A percentile compares a stretch with the other conserved stretches of the same genome.
Evolutionary conservation across 2,329 filamentous ascomycete genomes (phyloP).

Genomic region (Trematosphaeria pertusa): DNA sequence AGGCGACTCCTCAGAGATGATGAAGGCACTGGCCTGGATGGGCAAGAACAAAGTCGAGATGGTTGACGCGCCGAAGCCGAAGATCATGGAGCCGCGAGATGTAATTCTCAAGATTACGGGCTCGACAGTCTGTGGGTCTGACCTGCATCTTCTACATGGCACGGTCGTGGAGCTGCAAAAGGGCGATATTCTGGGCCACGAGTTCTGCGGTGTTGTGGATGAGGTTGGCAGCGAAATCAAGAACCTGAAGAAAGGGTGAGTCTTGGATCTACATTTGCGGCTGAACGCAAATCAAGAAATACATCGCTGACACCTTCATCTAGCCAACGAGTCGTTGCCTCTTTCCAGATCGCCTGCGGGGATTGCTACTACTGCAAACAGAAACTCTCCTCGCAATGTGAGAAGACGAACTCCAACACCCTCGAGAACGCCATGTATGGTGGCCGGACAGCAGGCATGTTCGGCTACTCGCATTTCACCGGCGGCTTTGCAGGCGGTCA

Average conservation of each 20-base stretch:
- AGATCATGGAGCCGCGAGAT: conserved; percentile 74
- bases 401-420: conserved; percentile 77
- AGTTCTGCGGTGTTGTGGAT: conserved; percentile 60
- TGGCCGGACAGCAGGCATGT: conserved; percentile 72
- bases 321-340: conserved; percentile 74
- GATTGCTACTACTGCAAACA: conserved; percentile 79
- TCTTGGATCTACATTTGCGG: background rate
- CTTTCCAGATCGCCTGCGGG: conserved; percentile 80
- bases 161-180: conserved; percentile 58
- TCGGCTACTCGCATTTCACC: conserved; percentile 71
- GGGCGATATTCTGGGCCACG: conserved; percentile 60
- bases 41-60: conserved; percentile 81
- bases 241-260: conserved; percentile 51
- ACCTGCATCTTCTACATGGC: conserved; percentile 63
- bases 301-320: conserved; percentile 23
- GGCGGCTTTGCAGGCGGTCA: conserved; percentile 89
- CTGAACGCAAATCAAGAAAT: background rate
- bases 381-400: conserved; percentile 80
- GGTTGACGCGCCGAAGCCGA: conserved; percentile 72
- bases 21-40: conserved; percentile 84
- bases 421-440: conserved; percentile 80
- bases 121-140: conserved; percentile 67
- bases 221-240: conserved; percentile 53
- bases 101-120: conserved; percentile 82
- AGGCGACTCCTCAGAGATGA: conserved; percentile 64